These are phyloP conservation scores for Ceriops decandra DNA, from an alignment of 345 rosid species.

Conservation along the genomic window DNA sequence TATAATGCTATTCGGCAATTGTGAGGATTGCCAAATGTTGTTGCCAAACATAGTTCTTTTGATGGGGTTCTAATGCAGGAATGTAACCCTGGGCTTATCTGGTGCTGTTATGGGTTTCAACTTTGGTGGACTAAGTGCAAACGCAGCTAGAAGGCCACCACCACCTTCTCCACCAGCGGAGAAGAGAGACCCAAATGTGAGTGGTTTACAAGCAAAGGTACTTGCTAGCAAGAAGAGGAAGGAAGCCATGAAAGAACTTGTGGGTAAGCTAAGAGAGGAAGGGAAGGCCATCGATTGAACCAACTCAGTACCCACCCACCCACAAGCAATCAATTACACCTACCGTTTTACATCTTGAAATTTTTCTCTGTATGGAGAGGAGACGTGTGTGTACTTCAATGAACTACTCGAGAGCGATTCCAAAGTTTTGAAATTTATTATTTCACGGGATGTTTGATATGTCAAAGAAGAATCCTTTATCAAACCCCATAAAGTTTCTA, in stretches of 20 bases:
- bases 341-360: no score
- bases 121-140: constrained; percentile 34
- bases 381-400: no score
- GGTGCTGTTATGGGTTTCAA: constrained; percentile 47
- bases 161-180: constrained; percentile 56
- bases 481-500: no score
- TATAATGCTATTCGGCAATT: not conserved
- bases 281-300: constrained; percentile 41
- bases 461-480: no score
- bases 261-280: constrained; percentile 63
- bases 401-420: no score
- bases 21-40: not conserved
- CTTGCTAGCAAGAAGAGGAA: constrained; percentile 76
- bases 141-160: constrained; percentile 61
- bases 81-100: constrained; percentile 37
- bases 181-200: constrained; percentile 69
- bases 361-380: no score
- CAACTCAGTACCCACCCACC: not conserved
- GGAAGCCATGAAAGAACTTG: constrained; percentile 39
- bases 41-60: not conserved
- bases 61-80: constrained; percentile 25
- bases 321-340: no score
- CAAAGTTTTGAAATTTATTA: no score
- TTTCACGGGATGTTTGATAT: no score
- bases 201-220: constrained; percentile 76